Evolutionary conservation across 2,329 filamentous ascomycete genomes (phyloP).

Genomic region (Penicillium sp.): DNA sequence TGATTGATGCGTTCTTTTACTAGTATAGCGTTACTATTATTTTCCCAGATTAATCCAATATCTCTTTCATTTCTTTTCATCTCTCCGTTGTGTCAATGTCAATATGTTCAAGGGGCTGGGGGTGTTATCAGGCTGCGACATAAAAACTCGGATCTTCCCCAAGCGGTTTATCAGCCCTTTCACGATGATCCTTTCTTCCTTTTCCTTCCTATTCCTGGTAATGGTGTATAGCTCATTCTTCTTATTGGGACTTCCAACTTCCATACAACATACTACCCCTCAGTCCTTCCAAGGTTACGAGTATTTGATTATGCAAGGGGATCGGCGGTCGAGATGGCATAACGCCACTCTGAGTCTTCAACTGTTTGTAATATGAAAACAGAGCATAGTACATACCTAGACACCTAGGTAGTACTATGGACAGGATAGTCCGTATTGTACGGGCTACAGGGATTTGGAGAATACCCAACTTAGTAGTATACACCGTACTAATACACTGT

Average conservation of each 20-base stretch:
- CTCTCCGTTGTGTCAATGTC: too few species aligned
- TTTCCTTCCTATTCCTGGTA: too few species aligned
- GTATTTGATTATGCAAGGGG: not conserved
- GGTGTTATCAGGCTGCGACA: conserved; percentile 2
- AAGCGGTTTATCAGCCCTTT: too few species aligned
- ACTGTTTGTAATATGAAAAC: too few species aligned
- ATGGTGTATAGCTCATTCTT: too few species aligned
- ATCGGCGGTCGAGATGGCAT: too few species aligned
- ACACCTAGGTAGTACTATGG: too few species aligned
- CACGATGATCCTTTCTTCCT: too few species aligned
- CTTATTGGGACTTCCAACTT: not conserved
- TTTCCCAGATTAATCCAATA: not conserved
- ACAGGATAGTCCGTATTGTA: not conserved
- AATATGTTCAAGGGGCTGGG: not conserved
- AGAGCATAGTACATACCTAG: too few species aligned
- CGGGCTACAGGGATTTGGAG: too few species aligned
- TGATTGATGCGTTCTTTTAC: not conserved
- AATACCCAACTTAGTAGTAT: too few species aligned
- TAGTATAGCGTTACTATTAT: not conserved
- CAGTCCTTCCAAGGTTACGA: not conserved
- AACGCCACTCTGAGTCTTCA: not conserved
- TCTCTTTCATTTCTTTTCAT: not conserved
- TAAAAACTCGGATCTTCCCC: conserved; percentile 1
- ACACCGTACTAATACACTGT: too few species aligned
- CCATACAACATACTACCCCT: not conserved